Evolutionary conservation across 2,329 filamentous ascomycete genomes (phyloP), one percentile per base, ranked within the genome.

Genomic region (Exophiala sideris): DNA sequence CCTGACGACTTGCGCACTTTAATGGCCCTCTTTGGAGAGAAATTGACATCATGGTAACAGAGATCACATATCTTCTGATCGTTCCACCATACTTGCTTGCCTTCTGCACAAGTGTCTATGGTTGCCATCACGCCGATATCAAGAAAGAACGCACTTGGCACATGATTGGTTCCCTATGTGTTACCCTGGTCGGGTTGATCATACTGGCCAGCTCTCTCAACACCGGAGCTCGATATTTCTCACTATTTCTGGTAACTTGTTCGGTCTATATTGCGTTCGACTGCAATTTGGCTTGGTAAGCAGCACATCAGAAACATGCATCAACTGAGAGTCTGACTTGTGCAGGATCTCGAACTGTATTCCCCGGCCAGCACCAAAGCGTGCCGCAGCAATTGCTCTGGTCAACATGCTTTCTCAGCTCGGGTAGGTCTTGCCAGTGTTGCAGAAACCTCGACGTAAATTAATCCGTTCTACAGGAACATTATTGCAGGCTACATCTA

Each of bases 51-150:
- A 68, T 69, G 24, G 24, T 24, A 69, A 70, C 48, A 41, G 39
- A 41, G 1, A 65, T 73, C 53, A 76, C 66, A 9, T 61, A 78
- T 10, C 66, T 77, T 7, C 68, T 78, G 3, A 78, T 75, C 0
- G 73, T 71, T 1, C 75, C 75, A 0, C 75, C 75, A 1, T 78
- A 76, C 45, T 65, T 76, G 5, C 66, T 76, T 2, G 72, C 72
- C 1, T 65, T 61, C 20, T 50, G 61, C 3, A 62, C 62, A 10
- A 50, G 20, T 3, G 64, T 73, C 41, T 72, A 70, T 56, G 35
- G 71, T 66, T 54, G 64, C 54, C 1, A 59, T 73, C 47, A 50
- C 35, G 24, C 52, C 8, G 52, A 50, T 20, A 65, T 68, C 32
- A 71, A 68, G 56, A 73, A 73, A 46, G 32, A 18, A 24, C 21